phyloP scores from a whole-genome alignment of 305 asterid species.

The Fraxinus sp. region DNA sequence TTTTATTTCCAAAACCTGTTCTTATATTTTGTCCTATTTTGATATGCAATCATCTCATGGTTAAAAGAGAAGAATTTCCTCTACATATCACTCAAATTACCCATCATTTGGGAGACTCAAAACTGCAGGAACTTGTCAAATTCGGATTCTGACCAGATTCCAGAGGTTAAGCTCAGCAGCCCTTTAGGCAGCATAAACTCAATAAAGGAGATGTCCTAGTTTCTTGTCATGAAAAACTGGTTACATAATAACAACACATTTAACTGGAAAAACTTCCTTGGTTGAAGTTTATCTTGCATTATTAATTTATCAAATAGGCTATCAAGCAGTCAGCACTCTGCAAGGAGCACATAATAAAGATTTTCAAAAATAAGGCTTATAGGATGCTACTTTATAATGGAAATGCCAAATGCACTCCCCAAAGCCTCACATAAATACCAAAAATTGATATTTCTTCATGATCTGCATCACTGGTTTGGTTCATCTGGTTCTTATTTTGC shows the following conservation, averaged over 20 bases:
- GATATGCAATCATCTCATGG: slow-evolving; percentile 6
- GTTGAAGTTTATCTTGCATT: background rate
- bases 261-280: background rate
- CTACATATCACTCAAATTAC: background rate
- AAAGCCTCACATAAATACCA: background rate
- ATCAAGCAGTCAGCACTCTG: background rate
- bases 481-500: background rate
- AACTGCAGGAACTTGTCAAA: background rate
- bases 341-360: background rate
- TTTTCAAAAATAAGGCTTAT: background rate
- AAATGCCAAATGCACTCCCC: background rate
- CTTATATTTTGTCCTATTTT: slow-evolving; percentile 4
- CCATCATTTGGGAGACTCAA: background rate
- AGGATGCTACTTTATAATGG: background rate
- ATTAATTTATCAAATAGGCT: background rate
- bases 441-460: background rate
- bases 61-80: background rate
- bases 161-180: background rate
- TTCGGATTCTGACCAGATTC: background rate
- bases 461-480: background rate
- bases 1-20: slow-evolving; percentile 19
- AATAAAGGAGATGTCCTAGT: background rate
- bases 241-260: background rate
- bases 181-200: background rate
- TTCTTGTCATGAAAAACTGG: background rate